These are phyloP conservation scores for Trichocladium uniseriatum DNA, from an alignment of 495 filamentous ascomycete species.

Conservation along the genomic window DNA sequence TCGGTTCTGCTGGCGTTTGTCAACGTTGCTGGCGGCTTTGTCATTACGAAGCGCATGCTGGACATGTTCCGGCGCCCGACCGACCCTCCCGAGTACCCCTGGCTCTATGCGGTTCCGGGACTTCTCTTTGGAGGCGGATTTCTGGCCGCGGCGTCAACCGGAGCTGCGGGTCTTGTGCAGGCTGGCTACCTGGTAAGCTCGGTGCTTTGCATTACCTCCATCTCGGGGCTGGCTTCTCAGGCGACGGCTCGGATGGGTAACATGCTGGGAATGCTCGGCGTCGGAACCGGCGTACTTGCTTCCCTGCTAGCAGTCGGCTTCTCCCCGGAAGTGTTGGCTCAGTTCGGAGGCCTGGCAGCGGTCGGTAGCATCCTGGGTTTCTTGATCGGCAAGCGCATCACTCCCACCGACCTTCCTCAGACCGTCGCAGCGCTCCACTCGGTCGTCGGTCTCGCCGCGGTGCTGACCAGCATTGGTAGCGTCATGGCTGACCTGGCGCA, in stretches of 20 bases:
- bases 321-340: slow-evolving; percentile 57
- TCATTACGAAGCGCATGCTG: slow-evolving; percentile 82
- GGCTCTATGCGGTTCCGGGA: slow-evolving; percentile 69
- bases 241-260: slow-evolving; percentile 70
- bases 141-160: slow-evolving; percentile 62
- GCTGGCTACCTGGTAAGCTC: slow-evolving; percentile 74
- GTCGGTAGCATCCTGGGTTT: slow-evolving; percentile 53
- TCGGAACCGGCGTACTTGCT: slow-evolving; percentile 65
- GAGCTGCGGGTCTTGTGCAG: slow-evolving; percentile 70
- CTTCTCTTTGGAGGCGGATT: slow-evolving; percentile 68
- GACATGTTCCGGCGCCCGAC: slow-evolving; percentile 79
- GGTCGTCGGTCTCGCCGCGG: slow-evolving; percentile 72
- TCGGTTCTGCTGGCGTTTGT: slow-evolving; percentile 75
- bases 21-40: slow-evolving; percentile 74
- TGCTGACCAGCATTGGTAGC: slow-evolving; percentile 72
- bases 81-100: slow-evolving; percentile 74
- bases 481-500: slow-evolving; percentile 59
- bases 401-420: slow-evolving; percentile 70
- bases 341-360: slow-evolving; percentile 62
- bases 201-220: slow-evolving; percentile 63
- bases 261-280: slow-evolving; percentile 70
- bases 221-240: slow-evolving; percentile 66
- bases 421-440: slow-evolving; percentile 75
- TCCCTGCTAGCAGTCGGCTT: slow-evolving; percentile 73
- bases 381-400: slow-evolving; percentile 71